These are phyloP conservation scores for Fusarium pseudocircinatum DNA, from an alignment of 2,329 filamentous ascomycete genomes.

Conservation along the genomic window DNA sequence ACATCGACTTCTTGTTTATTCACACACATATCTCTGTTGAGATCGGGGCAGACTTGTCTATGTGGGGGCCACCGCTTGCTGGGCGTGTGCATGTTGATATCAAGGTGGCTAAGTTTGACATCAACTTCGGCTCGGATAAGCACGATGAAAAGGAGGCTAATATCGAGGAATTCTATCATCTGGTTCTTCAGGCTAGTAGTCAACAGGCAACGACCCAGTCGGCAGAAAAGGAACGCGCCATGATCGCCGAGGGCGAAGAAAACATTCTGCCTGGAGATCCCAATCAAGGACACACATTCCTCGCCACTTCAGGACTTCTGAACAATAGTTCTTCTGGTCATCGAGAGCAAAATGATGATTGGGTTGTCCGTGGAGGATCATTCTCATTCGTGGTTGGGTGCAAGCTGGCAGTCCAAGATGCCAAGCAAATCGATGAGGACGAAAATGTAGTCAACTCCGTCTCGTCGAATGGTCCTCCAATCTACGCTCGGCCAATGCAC, in stretches of 20 bases:
- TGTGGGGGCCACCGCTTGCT: constrained; percentile 26
- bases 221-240: rapidly evolving
- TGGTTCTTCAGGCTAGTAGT: neutral
- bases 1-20: constrained; percentile 24
- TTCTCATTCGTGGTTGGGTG: neutral
- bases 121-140: constrained; percentile 25
- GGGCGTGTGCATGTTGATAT: constrained; percentile 40
- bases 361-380: neutral
- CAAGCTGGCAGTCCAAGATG: neutral
- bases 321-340: neutral
- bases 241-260: rapidly evolving
- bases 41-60: constrained; percentile 15
- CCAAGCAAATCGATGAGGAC: neutral
- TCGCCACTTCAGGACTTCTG: neutral
- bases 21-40: constrained; percentile 26
- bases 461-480: rapidly evolving
- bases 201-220: neutral
- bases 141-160: no score
- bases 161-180: neutral
- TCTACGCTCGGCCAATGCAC: neutral
- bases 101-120: constrained; percentile 39
- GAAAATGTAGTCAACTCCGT: neutral
- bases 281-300: neutral
- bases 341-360: neutral
- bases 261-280: no score